Conservation (phyloP, 73 alveolate genomes). For the Stentor coeruleus region DNA sequence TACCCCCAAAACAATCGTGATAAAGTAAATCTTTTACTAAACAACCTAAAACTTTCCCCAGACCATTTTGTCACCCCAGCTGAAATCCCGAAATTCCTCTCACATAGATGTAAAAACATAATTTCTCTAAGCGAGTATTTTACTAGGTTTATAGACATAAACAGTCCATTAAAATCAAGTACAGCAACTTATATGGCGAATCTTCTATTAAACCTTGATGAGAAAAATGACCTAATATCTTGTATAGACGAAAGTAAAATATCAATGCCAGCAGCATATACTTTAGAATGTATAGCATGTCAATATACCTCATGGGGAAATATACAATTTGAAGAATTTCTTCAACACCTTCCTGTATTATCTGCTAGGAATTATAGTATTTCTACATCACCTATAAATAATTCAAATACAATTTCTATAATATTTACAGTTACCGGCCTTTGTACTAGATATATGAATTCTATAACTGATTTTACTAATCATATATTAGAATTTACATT, state of each 20-base stretch:
- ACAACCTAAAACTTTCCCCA: neutral
- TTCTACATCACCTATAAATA: neutral
- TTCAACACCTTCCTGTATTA: neutral
- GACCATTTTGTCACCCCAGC: neutral
- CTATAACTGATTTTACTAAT: neutral
- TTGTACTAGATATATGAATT: neutral
- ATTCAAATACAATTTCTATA: neutral
- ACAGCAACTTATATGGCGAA: neutral
- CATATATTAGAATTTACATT: neutral
- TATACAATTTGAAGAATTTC: neutral
- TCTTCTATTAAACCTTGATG: neutral
- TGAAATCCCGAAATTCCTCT: neutral
- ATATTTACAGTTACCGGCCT: neutral
- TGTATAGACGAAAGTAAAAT: neutral
- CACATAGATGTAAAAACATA: neutral
- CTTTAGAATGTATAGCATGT: neutral
- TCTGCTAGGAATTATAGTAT: slow-evolving; percentile 1
- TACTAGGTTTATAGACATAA: neutral
- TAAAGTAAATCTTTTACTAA: neutral
- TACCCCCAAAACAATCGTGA: slow-evolving; percentile 3
- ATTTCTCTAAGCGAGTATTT: neutral
- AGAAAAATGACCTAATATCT: neutral
- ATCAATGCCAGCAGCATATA: slow-evolving; percentile 15
- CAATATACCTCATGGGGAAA: slow-evolving; percentile 1
- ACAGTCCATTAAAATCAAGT: neutral